Base-by-base conservation (phyloP, 176 grass and related monocot genomes). In the Raddia distichophylla region DNA sequence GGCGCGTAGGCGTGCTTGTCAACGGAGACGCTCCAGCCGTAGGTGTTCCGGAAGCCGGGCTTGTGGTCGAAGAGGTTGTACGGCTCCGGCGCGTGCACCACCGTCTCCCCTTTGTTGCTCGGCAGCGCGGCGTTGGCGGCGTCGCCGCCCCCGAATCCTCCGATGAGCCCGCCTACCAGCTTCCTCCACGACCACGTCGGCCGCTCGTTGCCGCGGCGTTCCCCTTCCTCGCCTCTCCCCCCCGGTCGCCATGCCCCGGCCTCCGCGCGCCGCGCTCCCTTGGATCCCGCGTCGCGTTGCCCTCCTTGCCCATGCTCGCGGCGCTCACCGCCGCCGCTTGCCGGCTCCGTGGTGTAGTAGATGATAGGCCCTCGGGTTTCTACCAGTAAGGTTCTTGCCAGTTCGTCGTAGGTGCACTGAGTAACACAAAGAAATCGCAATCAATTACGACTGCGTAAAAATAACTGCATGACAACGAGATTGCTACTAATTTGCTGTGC, bases 1-100 rank as follows among this genome's bases (percentile, higher is more conserved):
- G 93, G 85, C 49, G 79, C 55, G 66, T 99, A 99, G 55, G 82
- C 53, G 46, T 90, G 75, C 84, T 84, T 88, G 56, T 93, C 89
- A n/a, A 99, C 54, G 69, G 93, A 80, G 35, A 92, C 17, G 82
- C 82, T 95, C 88, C 86, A 95, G 15, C 96, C 96, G 20, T 99
- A 91, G 10, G 56, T n/a, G 84, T 99, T 95, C 17, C 18, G 69
- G 87, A 94, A 95, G 64, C 83, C 86, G 4, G 91, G 90, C 6
- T 93, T 34, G 9, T 66, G 63, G 42, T 95, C 90, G 66, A 85
- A 99, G 18, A 99, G 51, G 78, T 93, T 99, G 82, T 89, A 95
- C 15, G 96, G 82, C 65, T 95, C 82, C 1, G 86, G 76, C 22
- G 90, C 65, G 65, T 68, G 44, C 27, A 81, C 72, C 27, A 81